Conservation (phyloP, 305 asterid genomes). For the Solanum hybrid region DNA sequence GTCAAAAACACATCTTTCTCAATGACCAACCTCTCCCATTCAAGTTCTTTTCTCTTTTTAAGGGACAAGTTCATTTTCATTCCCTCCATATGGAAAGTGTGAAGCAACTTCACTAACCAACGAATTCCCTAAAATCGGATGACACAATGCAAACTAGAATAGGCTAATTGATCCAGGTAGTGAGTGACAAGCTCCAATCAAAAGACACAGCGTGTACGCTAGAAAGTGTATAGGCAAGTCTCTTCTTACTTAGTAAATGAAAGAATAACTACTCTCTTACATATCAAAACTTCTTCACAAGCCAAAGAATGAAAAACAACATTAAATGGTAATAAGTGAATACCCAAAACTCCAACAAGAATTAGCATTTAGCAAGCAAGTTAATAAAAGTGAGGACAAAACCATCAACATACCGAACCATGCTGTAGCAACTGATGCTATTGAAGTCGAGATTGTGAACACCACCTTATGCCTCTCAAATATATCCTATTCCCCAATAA, state of each 20-base stretch:
- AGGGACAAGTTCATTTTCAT: not conserved
- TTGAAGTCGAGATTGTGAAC: slow-evolving; percentile 67
- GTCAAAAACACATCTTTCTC: not conserved
- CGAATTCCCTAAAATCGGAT: not conserved
- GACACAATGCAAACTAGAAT: not conserved
- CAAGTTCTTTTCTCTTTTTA: not conserved
- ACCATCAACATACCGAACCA: slow-evolving; percentile 49
- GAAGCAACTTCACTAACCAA: not conserved
- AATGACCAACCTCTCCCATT: not conserved
- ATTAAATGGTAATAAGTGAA: not conserved
- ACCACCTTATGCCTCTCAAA: slow-evolving; percentile 89
- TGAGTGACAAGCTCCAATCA: not conserved
- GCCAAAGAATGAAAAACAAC: not conserved
- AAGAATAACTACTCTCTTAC: not conserved
- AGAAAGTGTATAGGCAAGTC: not conserved
- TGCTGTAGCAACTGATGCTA: slow-evolving; percentile 82
- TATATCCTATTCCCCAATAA: slow-evolving; percentile 47
- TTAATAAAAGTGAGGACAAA: not conserved
- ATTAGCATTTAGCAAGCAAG: not conserved
- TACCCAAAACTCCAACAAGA: not conserved
- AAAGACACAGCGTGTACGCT: not conserved
- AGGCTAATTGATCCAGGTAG: not conserved
- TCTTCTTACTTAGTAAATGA: not conserved
- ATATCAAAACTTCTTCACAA: not conserved
- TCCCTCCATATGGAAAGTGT: not conserved